These are phyloP conservation scores for Juncus inflexus DNA, from an alignment of 176 grass and related monocot species.

Conservation along the genomic window DNA sequence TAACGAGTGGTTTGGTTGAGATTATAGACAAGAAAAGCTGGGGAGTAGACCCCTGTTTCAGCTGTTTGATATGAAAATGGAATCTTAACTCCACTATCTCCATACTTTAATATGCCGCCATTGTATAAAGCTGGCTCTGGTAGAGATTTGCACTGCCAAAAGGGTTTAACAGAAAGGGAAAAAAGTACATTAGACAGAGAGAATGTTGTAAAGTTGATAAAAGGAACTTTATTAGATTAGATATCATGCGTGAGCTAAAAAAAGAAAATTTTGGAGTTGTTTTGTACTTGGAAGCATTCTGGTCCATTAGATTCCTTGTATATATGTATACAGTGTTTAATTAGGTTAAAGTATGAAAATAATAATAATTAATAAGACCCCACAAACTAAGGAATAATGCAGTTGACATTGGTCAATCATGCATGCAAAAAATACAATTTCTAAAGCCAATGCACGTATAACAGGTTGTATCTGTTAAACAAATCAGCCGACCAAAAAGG, in stretches of 20 bases:
- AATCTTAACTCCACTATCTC: slow-evolving; percentile 39
- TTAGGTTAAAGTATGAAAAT: no score
- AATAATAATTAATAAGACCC: background rate
- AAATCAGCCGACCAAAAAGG: background rate
- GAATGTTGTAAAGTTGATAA: no score
- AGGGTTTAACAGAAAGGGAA: background rate
- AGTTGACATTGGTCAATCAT: slow-evolving; percentile 19
- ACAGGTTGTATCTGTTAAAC: background rate
- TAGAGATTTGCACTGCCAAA: slow-evolving; percentile 59
- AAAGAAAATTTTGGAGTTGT: no score
- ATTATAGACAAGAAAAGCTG: slow-evolving; percentile 73
- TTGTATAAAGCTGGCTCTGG: slow-evolving; percentile 86
- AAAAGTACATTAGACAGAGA: background rate
- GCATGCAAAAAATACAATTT: slow-evolving; percentile 12
- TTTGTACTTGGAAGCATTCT: no score
- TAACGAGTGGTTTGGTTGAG: slow-evolving; percentile 70
- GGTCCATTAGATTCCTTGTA: no score
- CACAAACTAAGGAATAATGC: background rate
- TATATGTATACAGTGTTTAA: no score
- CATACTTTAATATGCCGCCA: slow-evolving; percentile 70
- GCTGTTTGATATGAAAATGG: slow-evolving; percentile 54
- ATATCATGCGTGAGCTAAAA: no score
- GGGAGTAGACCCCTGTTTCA: slow-evolving; percentile 68
- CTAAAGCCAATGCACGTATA: slow-evolving; percentile 1
- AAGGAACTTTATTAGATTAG: no score